These are phyloP conservation scores for Setomelanomma holmii DNA, from an alignment of 2,329 filamentous ascomycete genomes.

Conservation along the genomic window DNA sequence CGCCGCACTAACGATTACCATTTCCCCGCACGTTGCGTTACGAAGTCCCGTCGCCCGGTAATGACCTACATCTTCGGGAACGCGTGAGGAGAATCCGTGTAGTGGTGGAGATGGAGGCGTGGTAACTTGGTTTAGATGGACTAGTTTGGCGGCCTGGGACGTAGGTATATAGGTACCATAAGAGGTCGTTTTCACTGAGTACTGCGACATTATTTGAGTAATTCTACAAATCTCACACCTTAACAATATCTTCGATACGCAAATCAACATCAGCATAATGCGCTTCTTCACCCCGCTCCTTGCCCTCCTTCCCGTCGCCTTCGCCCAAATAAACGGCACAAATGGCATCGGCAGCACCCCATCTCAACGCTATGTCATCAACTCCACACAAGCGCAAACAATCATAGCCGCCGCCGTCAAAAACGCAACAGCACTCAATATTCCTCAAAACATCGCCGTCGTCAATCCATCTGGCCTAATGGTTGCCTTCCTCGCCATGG, in stretches of 20 bases:
- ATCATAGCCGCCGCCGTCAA: constrained; percentile 26
- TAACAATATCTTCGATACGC: too few relatives aligned
- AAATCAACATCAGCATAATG: neutral
- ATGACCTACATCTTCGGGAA: neutral
- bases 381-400: constrained; percentile 30
- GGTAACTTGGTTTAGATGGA: neutral
- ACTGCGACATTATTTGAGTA: too few relatives aligned
- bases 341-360: constrained; percentile 33
- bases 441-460: constrained; percentile 39
- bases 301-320: constrained; percentile 12
- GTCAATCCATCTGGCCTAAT: constrained; percentile 37
- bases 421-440: constrained; percentile 30
- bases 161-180: neutral
- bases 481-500: constrained; percentile 38
- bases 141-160: neutral
- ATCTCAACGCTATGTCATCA: constrained; percentile 23
- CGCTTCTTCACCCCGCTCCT: constrained; percentile 7
- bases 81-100: neutral
- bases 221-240: too few relatives aligned
- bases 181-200: too few relatives aligned
- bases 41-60: neutral
- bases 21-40: neutral
- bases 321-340: constrained; percentile 26
- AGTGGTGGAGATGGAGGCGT: neutral
- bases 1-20: neutral